Evolutionary conservation across 1,284 basidiomycete genomes (phyloP).

Genomic region (Tranzscheliella williamsii): DNA sequence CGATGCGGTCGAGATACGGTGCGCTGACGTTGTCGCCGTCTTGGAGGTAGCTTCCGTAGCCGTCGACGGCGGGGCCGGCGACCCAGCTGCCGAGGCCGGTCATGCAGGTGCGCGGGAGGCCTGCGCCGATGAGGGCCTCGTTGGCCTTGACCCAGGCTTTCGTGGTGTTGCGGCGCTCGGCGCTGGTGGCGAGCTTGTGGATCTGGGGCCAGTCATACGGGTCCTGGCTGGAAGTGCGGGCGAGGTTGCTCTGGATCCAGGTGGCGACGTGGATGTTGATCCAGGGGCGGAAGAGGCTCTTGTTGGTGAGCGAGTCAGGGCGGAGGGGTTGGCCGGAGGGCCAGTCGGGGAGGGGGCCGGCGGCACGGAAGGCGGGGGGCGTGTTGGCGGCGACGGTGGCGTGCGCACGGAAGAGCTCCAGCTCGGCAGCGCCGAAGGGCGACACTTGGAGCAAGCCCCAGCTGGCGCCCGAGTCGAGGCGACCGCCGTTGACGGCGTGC

Average conservation of each 20-base stretch:
- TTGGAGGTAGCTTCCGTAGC: constrained; percentile 39
- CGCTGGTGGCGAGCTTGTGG: constrained; percentile 10
- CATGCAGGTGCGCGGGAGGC: constrained; percentile 15
- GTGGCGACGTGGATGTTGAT: constrained; percentile 57
- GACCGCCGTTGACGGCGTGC: constrained; percentile 24
- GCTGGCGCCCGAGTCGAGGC: constrained; percentile 50
- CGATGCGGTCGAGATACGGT: constrained; percentile 48
- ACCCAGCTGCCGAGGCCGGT: constrained; percentile 57
- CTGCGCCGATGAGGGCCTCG: constrained; percentile 4
- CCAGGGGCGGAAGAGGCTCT: constrained; percentile 55
- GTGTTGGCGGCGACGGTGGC: constrained; percentile 32
- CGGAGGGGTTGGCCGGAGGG: constrained; percentile 38
- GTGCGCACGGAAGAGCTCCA: constrained; percentile 44
- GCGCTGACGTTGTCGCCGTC: constrained; percentile 50
- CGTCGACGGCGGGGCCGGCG: constrained; percentile 50
- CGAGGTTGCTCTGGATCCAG: constrained; percentile 56
- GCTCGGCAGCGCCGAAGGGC: constrained; percentile 39
- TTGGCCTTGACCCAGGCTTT: constrained; percentile 8
- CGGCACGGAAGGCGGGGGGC: constrained; percentile 1
- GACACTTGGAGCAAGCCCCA: constrained; percentile 55
- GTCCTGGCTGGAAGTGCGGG: constrained; percentile 46
- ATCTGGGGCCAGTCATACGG: constrained; percentile 47
- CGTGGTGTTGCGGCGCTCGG: constrained; percentile 4
- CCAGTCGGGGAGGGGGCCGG: constrained; percentile 48
- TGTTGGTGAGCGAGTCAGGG: constrained; percentile 16